Base-by-base conservation (phyloP, 441 rosid species). In the Dalechampia spathulata region DNA sequence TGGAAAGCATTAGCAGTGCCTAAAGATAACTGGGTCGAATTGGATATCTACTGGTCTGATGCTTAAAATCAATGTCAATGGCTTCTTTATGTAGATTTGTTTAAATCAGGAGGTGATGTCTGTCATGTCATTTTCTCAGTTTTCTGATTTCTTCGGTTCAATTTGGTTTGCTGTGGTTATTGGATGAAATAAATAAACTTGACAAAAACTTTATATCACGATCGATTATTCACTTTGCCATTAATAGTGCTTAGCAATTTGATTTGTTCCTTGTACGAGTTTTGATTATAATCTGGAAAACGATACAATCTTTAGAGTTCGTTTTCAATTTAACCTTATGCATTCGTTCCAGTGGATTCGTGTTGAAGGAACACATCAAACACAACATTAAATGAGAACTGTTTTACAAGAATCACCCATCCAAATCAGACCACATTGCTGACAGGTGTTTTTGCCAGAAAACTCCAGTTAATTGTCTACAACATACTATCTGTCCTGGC, bases 401-500 rank as follows among this genome's bases (percentile, higher is more conserved):
- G 28, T 54, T 50, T 60, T 51, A 67, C 60, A 63, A 49, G 47
- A 65, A 64, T 30, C 11, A 26, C 34, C 22, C 55, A 27, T 54
- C 44, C 68, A 60, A 48, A 60, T 34, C 36, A 26, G 45, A 23
- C 58, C 34, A 45, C 42, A 53, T 8, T 12, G 30, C 50, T 56
- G 52, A 37, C 25, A 53, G 5, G 60, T 28, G 43, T 26, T 47
- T 41, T 42, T n/a, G 50, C 63, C 57, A 7, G 37, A 53, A 65
- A 51, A 56, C 32, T 28, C 25, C 48, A 14, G 20, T 13, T n/a
- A 39, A 49, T 9, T 14, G 54, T 66, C 78, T 62, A 93, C 76
- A 93, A 10, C 97, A 93, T 78, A 48, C 83, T 82, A 47, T 93
- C 97, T 16, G 89, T 79, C 69, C 70, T 80, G 0, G 96, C 85